Conservation (phyloP, 2,329 filamentous ascomycete genomes). For the Pseudogymnoascus sp. region DNA sequence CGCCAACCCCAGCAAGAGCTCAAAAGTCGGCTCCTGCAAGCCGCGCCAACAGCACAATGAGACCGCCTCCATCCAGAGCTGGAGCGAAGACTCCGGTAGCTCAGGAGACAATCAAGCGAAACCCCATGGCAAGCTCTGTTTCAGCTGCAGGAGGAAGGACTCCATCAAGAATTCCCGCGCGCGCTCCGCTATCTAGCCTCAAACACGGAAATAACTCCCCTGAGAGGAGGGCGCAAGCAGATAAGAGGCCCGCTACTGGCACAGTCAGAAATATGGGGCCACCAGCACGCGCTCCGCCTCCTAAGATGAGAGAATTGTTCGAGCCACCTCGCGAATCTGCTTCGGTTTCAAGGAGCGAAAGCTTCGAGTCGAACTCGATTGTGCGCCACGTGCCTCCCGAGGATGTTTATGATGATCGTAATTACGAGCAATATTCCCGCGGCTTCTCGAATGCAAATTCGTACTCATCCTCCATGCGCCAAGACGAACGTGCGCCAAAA, state of each 20-base stretch:
- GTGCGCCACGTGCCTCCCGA: constrained; percentile 62
- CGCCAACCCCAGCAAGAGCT: constrained; percentile 37
- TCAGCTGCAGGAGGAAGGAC: constrained; percentile 36
- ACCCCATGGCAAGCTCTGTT: constrained; percentile 18
- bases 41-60: constrained; percentile 24
- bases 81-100: constrained; percentile 48
- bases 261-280: constrained; percentile 41
- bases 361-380: constrained; percentile 45
- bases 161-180: constrained; percentile 62
- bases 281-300: constrained; percentile 62
- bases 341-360: constrained; percentile 42
- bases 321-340: constrained; percentile 42
- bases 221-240: constrained; percentile 47
- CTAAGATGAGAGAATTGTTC: constrained; percentile 84
- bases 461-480: constrained; percentile 35
- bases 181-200: constrained; percentile 61
- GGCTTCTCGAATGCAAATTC: constrained; percentile 15
- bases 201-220: constrained; percentile 72
- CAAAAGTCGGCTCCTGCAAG: constrained; percentile 24
- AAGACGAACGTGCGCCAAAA: constrained; percentile 30
- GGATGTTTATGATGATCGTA: constrained; percentile 73
- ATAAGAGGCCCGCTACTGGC: constrained; percentile 23
- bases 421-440: constrained; percentile 28
- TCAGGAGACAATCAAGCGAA: constrained; percentile 26
- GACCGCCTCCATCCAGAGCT: constrained; percentile 20